Percentiles rank a stretch among this genome's conserved stretches.
phyloP scores from a whole-genome alignment of 768 basidiomycete genomes.

The Boletus vermiculosoides region DNA sequence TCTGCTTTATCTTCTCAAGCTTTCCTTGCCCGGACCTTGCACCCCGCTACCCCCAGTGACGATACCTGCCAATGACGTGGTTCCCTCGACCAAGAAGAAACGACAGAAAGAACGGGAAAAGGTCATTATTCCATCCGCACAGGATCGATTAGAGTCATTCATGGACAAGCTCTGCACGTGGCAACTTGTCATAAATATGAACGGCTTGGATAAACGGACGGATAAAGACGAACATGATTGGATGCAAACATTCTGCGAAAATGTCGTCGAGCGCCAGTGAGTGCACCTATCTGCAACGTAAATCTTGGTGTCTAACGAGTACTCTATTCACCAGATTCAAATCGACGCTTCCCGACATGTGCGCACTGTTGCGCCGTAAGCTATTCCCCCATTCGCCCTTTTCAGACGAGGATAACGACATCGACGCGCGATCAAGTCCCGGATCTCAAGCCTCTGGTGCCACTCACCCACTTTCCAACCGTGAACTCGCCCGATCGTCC shows the following conservation, averaged over 20 bases:
- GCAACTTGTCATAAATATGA: conserved; percentile 55
- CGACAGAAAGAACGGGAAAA: conserved; percentile 22
- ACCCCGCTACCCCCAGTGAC: conserved; percentile 31
- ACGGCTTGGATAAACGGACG: conserved; percentile 28
- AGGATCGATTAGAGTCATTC: conserved; percentile 64
- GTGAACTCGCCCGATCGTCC: conserved; percentile 14
- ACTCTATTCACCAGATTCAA: conserved; percentile 48
- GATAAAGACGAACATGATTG: conserved; percentile 53
- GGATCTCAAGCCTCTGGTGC: conserved; percentile 3
- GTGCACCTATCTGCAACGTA: conserved; percentile 19
- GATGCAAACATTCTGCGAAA: conserved; percentile 71
- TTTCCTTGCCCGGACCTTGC: conserved; percentile 55
- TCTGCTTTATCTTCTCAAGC: conserved; percentile 61
- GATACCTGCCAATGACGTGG: conserved; percentile 25
- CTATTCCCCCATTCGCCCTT: conserved; percentile 66
- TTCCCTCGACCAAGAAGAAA: conserved; percentile 33
- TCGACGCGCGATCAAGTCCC: conserved; percentile 13
- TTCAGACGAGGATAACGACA: conserved; percentile 41
- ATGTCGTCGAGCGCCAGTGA: conserved; percentile 63
- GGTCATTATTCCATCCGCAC: conserved; percentile 28
- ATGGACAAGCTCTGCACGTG: conserved; percentile 81
- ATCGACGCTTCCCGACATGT: conserved; percentile 48
- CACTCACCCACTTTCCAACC: conserved; percentile 7
- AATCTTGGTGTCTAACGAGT: background rate
- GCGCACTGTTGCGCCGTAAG: conserved; percentile 59